Percentiles rank a stretch among this genome's conserved stretches.
These are phyloP conservation scores for Pisolithus sp. DNA, from an alignment of 768 basidiomycete genomes.

Conservation along the genomic window DNA sequence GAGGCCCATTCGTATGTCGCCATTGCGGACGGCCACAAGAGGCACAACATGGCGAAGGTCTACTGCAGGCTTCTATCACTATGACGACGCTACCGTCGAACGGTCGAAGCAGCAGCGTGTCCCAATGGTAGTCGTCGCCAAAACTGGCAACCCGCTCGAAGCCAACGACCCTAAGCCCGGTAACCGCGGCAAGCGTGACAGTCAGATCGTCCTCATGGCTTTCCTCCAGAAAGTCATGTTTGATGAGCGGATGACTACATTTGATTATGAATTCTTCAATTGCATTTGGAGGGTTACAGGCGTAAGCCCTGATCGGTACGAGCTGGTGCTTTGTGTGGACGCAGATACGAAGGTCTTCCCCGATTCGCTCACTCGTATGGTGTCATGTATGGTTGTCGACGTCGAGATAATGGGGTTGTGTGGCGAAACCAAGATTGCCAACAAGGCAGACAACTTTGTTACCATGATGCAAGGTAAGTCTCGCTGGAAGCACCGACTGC, in stretches of 20 bases:
- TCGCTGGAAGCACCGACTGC: not conserved
- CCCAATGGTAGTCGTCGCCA: conserved; percentile 92
- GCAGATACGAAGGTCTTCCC: conserved; percentile 99
- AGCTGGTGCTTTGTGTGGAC: conserved; percentile 92
- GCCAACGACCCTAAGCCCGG: conserved; percentile 88
- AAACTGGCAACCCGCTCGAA: conserved; percentile 90
- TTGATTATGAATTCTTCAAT: conserved; percentile 99
- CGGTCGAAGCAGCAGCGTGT: conserved; percentile 92
- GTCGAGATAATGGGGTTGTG: conserved; percentile 98
- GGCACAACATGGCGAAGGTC: conserved; percentile 99
- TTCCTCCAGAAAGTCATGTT: conserved; percentile 99
- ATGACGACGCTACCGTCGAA: conserved; percentile 87
- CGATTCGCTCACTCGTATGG: conserved; percentile 94
- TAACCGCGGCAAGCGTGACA: conserved; percentile 98
- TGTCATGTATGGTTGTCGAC: conserved; percentile 93
- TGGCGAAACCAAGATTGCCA: conserved; percentile 99
- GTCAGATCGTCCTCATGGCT: conserved; percentile 94
- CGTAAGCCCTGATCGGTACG: conserved; percentile 92
- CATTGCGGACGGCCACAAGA: conserved; percentile 98
- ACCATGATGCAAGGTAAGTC: conserved; percentile 98
- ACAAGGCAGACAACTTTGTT: conserved; percentile 97
- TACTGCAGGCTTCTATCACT: conserved; percentile 96
- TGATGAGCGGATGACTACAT: conserved; percentile 98
- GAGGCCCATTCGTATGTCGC: conserved; percentile 95
- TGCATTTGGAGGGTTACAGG: conserved; percentile 94